phyloP scores from a whole-genome alignment of 2,329 filamentous ascomycete species.

The Colletotrichum sublineola region DNA sequence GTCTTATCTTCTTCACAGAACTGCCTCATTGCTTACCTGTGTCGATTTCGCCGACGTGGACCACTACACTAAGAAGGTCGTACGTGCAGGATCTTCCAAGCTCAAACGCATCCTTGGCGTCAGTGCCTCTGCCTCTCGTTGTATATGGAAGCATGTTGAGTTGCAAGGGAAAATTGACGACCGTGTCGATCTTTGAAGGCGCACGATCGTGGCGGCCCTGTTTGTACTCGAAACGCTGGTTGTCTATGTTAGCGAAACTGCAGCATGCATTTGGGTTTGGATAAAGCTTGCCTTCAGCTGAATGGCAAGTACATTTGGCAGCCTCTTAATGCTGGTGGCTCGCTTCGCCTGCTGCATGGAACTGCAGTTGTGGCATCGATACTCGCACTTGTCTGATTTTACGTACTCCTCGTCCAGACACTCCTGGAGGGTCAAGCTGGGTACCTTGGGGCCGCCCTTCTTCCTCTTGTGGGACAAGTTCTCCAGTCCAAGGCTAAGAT shows the following conservation, averaged over 20 bases:
- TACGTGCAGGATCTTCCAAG: conserved; percentile 79
- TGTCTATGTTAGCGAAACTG: conserved; percentile 26
- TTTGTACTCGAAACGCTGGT: conserved; percentile 79
- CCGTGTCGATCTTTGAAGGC: conserved; percentile 89
- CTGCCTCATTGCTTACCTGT: conserved; percentile 79
- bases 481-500: conserved; percentile 90
- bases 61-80: conserved; percentile 89
- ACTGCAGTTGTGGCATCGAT: conserved; percentile 86
- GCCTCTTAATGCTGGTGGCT: conserved; percentile 83
- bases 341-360: conserved; percentile 84
- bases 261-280: no score
- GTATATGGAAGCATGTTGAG: conserved; percentile 95
- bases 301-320: conserved; percentile 91
- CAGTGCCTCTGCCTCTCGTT: conserved; percentile 69
- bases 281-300: conserved; percentile 81
- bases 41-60: conserved; percentile 93
- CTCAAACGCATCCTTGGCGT: conserved; percentile 65
- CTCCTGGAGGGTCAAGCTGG: conserved; percentile 72
- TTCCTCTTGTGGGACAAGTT: conserved; percentile 76
- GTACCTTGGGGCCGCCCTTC: conserved; percentile 63
- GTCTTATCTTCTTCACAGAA: conserved; percentile 11
- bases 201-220: conserved; percentile 73
- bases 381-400: conserved; percentile 87
- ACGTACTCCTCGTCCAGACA: conserved; percentile 91
- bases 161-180: conserved; percentile 86